phyloP scores from a whole-genome alignment of 129 eudicot species.

The Ambrosia trifida region DNA sequence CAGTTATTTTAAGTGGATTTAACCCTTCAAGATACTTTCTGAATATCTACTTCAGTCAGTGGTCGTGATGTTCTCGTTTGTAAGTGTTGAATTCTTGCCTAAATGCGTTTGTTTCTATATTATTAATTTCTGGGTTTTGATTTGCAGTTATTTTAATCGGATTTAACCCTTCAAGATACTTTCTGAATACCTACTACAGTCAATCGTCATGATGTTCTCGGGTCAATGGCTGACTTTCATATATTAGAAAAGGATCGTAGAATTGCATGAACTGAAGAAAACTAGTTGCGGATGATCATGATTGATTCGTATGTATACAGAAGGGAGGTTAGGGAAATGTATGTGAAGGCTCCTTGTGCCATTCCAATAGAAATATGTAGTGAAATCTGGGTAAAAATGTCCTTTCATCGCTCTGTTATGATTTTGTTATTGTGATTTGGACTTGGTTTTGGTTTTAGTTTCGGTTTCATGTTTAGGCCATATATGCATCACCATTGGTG shows the following conservation, averaged over 20 bases:
- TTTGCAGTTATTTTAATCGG: not conserved
- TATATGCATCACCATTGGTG: too few relatives aligned
- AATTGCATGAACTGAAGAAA: not conserved
- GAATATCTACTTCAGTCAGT: not conserved
- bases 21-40: not conserved
- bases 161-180: not conserved
- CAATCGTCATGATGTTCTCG: not conserved
- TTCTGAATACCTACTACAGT: not conserved
- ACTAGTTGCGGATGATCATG: not conserved
- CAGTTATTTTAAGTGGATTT: not conserved
- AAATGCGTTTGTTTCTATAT: not conserved
- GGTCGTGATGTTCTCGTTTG: not conserved
- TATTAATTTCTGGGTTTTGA: not conserved
- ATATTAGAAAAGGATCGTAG: not conserved
- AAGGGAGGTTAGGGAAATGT: not conserved
- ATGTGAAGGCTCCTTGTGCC: not conserved
- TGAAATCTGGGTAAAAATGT: too few relatives aligned
- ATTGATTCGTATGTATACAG: not conserved
- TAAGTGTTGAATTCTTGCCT: not conserved
- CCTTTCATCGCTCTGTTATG: too few relatives aligned
- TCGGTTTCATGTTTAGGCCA: too few relatives aligned
- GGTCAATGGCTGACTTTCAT: not conserved
- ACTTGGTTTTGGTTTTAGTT: too few relatives aligned
- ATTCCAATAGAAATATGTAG: too few relatives aligned
- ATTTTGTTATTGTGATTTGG: too few relatives aligned